Evolutionary conservation across 768 basidiomycete genomes (phyloP).

Genomic region (Tubosaeta sp.): DNA sequence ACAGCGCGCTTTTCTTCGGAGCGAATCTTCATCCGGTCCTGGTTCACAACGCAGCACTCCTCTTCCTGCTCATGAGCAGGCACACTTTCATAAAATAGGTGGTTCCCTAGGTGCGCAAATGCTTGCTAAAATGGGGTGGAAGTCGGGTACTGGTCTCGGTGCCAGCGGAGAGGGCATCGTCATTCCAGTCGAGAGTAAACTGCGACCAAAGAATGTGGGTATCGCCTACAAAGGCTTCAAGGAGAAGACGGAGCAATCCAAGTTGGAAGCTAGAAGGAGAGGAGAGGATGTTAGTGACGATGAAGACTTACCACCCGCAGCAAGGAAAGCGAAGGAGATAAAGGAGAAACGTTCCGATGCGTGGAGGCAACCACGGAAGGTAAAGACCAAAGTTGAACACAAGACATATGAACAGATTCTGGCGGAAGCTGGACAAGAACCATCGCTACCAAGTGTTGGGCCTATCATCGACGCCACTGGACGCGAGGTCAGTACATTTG

Average conservation of each 20-base stretch:
- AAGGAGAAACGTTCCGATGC: constrained; percentile 66
- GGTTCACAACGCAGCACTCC: constrained; percentile 43
- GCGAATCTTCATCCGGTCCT: constrained; percentile 36
- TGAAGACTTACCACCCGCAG: constrained; percentile 36
- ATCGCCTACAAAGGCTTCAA: constrained; percentile 84
- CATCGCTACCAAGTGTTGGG: constrained; percentile 55
- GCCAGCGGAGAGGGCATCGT: constrained; percentile 74
- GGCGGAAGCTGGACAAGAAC: constrained; percentile 74
- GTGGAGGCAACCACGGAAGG: constrained; percentile 85
- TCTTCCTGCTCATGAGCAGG: constrained; percentile 60
- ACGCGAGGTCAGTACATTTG: constrained; percentile 61
- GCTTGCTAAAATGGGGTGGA: constrained; percentile 96
- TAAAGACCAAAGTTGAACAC: constrained; percentile 83
- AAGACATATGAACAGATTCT: constrained; percentile 97
- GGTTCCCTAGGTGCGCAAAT: constrained; percentile 82
- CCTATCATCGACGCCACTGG: constrained; percentile 95
- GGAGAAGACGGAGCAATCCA: constrained; percentile 84
- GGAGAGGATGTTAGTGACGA: constrained; percentile 76
- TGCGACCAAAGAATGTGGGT: constrained; percentile 83
- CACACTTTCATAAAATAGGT: constrained; percentile 80
- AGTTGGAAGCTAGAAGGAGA: constrained; percentile 69
- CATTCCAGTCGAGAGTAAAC: constrained; percentile 80
- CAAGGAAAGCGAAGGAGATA: constrained; percentile 44
- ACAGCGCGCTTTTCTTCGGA: constrained; percentile 55
- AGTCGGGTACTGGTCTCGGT: constrained; percentile 76